Percentiles rank a stretch among this genome's conserved stretches.
phyloP scores from a whole-genome alignment of 2,329 filamentous ascomycete species.

The Exophiala mesophila region DNA sequence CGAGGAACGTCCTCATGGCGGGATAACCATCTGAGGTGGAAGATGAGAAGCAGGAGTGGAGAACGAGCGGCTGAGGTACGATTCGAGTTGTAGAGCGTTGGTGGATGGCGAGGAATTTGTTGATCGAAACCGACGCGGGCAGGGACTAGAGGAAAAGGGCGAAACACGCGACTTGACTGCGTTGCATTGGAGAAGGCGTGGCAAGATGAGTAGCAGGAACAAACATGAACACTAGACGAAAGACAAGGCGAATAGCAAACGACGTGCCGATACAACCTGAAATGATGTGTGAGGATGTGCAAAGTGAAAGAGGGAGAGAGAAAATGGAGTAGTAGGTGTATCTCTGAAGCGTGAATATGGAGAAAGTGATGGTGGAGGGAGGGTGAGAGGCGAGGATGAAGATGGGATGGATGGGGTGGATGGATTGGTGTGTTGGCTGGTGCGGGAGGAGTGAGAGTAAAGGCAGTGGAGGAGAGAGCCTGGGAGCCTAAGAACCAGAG shows the following conservation, averaged over 20 bases:
- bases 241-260: conserved; percentile 7
- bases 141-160: conserved; percentile 1
- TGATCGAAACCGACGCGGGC: not conserved
- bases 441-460: too few species aligned
- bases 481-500: too few species aligned
- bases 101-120: conserved; percentile 30
- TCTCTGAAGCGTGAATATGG: conserved; percentile 6
- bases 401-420: too few species aligned
- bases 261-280: too few species aligned
- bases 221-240: not conserved
- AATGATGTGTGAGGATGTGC: conserved; percentile 1
- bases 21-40: conserved; percentile 39
- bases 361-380: conserved; percentile 22
- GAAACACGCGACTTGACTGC: conserved; percentile 2
- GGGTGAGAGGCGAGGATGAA: conserved; percentile 8
- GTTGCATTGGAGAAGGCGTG: not conserved
- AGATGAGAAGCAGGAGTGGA: too few species aligned
- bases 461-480: too few species aligned
- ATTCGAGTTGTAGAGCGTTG: too few species aligned
- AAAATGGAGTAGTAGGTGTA: not conserved
- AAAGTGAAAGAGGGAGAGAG: not conserved
- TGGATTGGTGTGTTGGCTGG: conserved; percentile 20
- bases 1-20: conserved; percentile 31
- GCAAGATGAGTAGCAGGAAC: not conserved
- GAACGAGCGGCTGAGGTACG: too few species aligned